Conservation (phyloP, 805 yeast species). For the Wickerhamomyces strasburgensis region DNA sequence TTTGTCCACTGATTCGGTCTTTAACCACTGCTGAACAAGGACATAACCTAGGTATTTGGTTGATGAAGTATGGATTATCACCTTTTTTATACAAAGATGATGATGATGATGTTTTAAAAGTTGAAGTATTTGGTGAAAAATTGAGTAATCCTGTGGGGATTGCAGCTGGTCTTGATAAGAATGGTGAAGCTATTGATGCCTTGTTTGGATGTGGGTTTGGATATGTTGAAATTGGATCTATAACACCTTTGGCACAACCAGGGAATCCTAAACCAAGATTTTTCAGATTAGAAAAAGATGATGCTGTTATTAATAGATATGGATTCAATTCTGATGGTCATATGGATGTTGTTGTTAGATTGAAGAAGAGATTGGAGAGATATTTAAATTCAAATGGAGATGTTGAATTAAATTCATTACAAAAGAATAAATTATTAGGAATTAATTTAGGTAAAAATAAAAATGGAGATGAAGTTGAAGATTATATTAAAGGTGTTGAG, state of each 20-base stretch:
- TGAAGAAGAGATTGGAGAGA: conserved; percentile 56
- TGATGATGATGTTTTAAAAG: conserved; percentile 48
- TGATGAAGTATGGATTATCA: conserved; percentile 61
- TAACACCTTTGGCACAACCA: conserved; percentile 89
- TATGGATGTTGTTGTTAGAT: conserved; percentile 60
- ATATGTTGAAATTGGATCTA: conserved; percentile 88
- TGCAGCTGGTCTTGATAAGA: conserved; percentile 95
- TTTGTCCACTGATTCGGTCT: conserved; percentile 71
- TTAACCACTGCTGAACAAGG: conserved; percentile 81
- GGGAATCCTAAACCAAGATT: conserved; percentile 94
- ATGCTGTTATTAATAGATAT: conserved; percentile 89
- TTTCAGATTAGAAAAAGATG: conserved; percentile 78
- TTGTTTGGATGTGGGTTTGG: conserved; percentile 76
- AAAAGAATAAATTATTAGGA: conserved; percentile 63
- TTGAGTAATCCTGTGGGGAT: conserved; percentile 80
- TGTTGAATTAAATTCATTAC: conserved; percentile 34
- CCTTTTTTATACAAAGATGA: conserved; percentile 57
- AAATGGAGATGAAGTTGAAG: conserved; percentile 83
- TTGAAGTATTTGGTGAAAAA: conserved; percentile 57
- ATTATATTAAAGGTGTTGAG: conserved; percentile 80
- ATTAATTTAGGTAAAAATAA: conserved; percentile 91
- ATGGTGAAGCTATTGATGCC: conserved; percentile 86
- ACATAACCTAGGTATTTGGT: conserved; percentile 68
- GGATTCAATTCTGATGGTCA: conserved; percentile 95
- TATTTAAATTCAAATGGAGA: conserved; percentile 24